Evolutionary conservation across 2,329 filamentous ascomycete genomes (phyloP), one percentile per base, ranked within the genome.

Genomic region (Cladosporium sp.): DNA sequence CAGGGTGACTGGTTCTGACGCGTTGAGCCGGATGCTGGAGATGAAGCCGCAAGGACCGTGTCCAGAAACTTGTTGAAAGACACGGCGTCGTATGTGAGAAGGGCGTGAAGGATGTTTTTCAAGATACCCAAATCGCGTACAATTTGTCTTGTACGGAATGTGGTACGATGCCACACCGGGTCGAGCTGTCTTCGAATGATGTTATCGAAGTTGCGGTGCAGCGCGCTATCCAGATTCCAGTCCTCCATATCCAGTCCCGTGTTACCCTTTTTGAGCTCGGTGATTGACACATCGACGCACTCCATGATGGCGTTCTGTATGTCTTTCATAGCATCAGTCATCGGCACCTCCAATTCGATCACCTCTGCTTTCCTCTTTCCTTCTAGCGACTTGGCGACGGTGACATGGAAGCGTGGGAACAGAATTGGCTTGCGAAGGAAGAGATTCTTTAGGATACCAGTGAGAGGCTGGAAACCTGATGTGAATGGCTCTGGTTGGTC

Each of bases 291-390:
- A 73, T 97, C 93, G 17, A 99, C 92, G 70, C 94, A 99, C 70
- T 97, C 93, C 74, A 99, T 84, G 59, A 97, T 88, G 24, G 94
- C 92, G 62, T 90, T 93, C 69, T 99, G 94, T 39, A 99, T 97
- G 40, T 91, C 86, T 60, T 83, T 84, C 94, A 99, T 99, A 50
- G 86, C 83, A 36, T 96, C 90, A 4, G 91, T 96, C 93, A 99
- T 97, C 25, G 90, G 88, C 4, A 99, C 89, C 73, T 97, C 94
- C 22, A 97, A 80, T 74, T 99, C 94, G 62, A 99, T 96, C 45
- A 99, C 94, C 74, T 99, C 94, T 4, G 94, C 93, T 70, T 93
- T 96, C 68, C 89, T 88, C 71, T 89, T 90, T 9, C 92, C 92
- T 73, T 99, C 94, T 2, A 99, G 79, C 2, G 91, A 91, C 65